phyloP scores from a whole-genome alignment of 1,284 basidiomycete genomes.

The Marasmius oreades region DNA sequence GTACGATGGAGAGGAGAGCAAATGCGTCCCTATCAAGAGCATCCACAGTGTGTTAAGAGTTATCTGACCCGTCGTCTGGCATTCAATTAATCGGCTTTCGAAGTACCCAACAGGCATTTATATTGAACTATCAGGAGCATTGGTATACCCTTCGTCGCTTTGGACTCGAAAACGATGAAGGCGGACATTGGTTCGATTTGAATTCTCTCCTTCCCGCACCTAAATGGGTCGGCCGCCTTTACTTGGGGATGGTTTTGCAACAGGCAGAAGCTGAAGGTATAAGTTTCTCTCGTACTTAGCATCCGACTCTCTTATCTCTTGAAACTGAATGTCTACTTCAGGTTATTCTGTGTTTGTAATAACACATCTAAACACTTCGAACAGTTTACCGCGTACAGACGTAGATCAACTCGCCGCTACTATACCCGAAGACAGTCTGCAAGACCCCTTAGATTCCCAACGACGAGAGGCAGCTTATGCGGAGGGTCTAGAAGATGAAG shows the following conservation, averaged over 20 bases:
- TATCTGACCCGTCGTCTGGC: constrained; percentile 1
- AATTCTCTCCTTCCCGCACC: constrained; percentile 75
- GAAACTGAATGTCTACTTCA: constrained; percentile 23
- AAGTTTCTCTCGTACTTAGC: constrained; percentile 13
- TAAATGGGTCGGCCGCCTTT: constrained; percentile 81
- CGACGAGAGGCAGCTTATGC: constrained; percentile 17
- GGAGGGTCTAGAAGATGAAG: constrained; percentile 72
- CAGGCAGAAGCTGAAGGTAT: constrained; percentile 83
- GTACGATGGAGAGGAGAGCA: constrained; percentile 83
- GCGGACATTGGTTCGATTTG: constrained; percentile 87
- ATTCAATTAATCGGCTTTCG: constrained; percentile 8
- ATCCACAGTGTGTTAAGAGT: constrained; percentile 64
- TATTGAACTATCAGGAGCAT: constrained; percentile 84
- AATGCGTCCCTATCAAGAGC: constrained; percentile 73
- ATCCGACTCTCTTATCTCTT: background rate
- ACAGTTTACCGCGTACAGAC: constrained; percentile 53
- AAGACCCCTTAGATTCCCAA: background rate
- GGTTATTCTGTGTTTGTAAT: constrained; percentile 91
- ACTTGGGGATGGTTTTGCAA: constrained; percentile 82
- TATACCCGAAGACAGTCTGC: constrained; percentile 39
- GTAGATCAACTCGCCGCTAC: constrained; percentile 64
- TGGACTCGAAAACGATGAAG: constrained; percentile 51
- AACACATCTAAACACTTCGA: constrained; percentile 47
- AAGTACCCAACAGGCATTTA: constrained; percentile 83
- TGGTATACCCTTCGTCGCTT: constrained; percentile 91